Conservation (phyloP, 2,329 filamentous ascomycete genomes). For the Zarea fungicola region DNA sequence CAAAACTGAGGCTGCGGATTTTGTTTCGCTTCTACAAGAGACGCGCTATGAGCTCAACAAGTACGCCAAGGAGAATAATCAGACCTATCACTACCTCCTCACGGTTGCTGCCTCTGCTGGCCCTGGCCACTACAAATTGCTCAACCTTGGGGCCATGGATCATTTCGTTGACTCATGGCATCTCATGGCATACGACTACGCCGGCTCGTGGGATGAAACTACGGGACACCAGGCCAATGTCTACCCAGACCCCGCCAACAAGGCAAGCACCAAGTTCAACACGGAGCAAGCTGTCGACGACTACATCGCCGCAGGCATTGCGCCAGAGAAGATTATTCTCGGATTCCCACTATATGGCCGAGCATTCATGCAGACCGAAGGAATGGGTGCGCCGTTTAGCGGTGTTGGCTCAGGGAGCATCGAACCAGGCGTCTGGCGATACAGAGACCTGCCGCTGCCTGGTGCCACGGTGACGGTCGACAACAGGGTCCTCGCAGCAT, state of each 20-base stretch:
- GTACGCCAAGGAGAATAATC: constrained; percentile 33
- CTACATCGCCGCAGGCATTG: constrained; percentile 48
- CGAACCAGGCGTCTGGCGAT: constrained; percentile 65
- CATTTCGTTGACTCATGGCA: constrained; percentile 53
- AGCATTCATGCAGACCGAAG: constrained; percentile 63
- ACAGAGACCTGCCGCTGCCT: constrained; percentile 61
- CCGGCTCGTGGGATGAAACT: constrained; percentile 59
- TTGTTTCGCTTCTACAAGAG: constrained; percentile 37
- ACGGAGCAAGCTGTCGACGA: constrained; percentile 58
- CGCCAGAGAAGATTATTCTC: constrained; percentile 61
- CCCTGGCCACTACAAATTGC: constrained; percentile 40
- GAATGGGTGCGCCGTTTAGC: constrained; percentile 57
- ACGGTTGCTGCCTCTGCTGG: constrained; percentile 48
- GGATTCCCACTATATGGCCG: constrained; percentile 78
- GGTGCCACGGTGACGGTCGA: constrained; percentile 56
- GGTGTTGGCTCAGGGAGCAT: constrained; percentile 56
- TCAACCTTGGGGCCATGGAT: constrained; percentile 52
- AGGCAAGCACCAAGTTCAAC: constrained; percentile 60
- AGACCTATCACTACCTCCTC: constrained; percentile 44
- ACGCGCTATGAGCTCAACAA: constrained; percentile 40
- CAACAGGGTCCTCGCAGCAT: constrained; percentile 56
- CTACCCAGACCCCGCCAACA: constrained; percentile 46
- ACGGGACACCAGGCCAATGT: constrained; percentile 69
- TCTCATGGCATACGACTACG: constrained; percentile 66
- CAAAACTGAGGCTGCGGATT: constrained; percentile 33